Evolutionary conservation across 768 basidiomycete genomes (phyloP).

Genomic region (Paxillus ammoniavirescens): DNA sequence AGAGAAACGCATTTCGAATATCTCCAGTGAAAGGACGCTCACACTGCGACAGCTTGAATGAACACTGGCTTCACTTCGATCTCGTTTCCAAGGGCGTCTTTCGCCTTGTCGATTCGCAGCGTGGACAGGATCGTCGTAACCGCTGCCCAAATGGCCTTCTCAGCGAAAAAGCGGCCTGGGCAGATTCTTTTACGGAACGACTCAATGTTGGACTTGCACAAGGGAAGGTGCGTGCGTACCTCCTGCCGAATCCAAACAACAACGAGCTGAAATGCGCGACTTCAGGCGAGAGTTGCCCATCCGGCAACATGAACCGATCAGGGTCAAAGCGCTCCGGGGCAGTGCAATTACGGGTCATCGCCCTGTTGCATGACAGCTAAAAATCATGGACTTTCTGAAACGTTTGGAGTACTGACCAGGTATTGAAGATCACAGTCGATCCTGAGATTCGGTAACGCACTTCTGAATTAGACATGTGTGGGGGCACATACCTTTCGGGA

Average conservation of each 20-base stretch:
- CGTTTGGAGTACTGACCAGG: no score
- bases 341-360: background rate
- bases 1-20: no score
- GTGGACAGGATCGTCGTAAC: slow-evolving; percentile 1
- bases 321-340: background rate
- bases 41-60: background rate
- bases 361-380: background rate
- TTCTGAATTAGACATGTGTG: background rate
- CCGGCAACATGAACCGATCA: background rate
- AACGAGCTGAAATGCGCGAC: background rate
- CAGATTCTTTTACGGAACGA: background rate
- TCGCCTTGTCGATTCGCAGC: slow-evolving; percentile 8
- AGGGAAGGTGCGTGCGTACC: background rate
- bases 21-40: no score
- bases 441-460: no score
- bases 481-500: slow-evolving; percentile 15
- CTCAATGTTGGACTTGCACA: no score
- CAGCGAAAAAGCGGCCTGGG: slow-evolving; percentile 1
- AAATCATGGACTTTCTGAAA: no score
- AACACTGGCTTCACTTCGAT: slow-evolving; percentile 1
- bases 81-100: slow-evolving; percentile 4
- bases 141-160: slow-evolving; percentile 3
- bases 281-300: background rate
- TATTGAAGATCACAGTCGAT: no score
- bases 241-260: background rate